Conservation (phyloP, 129 eudicot species). For the Escallonia rubra region DNA sequence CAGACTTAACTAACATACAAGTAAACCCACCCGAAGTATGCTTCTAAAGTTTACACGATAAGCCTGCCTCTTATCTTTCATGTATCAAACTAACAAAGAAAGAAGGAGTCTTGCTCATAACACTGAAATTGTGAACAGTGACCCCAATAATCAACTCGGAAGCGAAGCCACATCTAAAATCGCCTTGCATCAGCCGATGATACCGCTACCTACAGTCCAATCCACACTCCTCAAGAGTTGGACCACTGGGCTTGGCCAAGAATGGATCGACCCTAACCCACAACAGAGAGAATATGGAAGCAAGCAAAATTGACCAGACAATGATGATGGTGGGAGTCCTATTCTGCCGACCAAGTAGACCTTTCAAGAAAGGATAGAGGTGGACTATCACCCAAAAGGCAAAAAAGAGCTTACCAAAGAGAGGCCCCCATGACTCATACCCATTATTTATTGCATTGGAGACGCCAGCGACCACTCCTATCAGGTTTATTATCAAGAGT, state of each 20-base stretch:
- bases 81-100: conserved; percentile 3
- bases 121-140: neutral
- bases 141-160: neutral
- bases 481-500: conserved; percentile 42
- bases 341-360: conserved; percentile 58
- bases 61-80: neutral
- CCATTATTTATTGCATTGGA: conserved; percentile 72
- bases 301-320: conserved; percentile 66
- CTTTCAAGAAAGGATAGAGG: conserved; percentile 44
- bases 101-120: neutral
- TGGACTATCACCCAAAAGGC: conserved; percentile 58
- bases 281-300: conserved; percentile 58
- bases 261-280: conserved; percentile 79
- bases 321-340: conserved; percentile 53
- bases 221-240: conserved; percentile 58
- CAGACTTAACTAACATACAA: too few relatives aligned
- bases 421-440: conserved; percentile 79
- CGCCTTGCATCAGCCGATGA: neutral
- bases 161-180: neutral
- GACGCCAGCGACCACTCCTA: conserved; percentile 57
- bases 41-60: too few relatives aligned
- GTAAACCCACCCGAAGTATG: too few relatives aligned
- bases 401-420: conserved; percentile 60
- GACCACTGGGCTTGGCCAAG: conserved; percentile 47
- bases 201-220: conserved; percentile 41